Conservation (phyloP, 306 rosid genomes). For the Datisca glomerata region DNA sequence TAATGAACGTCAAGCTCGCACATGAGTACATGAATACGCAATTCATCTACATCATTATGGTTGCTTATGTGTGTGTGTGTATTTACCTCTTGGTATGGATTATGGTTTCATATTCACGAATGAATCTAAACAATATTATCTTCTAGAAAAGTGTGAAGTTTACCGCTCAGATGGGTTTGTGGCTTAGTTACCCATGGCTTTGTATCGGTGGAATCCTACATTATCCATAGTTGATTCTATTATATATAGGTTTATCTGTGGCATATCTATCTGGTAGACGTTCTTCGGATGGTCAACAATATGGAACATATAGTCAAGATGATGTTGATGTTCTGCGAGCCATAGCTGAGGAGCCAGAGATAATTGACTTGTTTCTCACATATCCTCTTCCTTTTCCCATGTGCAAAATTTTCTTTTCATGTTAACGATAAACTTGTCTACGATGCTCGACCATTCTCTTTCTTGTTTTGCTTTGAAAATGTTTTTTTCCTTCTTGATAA, state of each 20-base stretch:
- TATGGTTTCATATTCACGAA: no score
- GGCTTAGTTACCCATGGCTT: no score
- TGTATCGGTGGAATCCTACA: no score
- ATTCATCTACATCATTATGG: no score
- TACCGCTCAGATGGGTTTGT: no score
- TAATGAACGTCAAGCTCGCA: no score
- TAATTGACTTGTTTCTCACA: constrained; percentile 73
- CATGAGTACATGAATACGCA: no score
- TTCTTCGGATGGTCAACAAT: constrained; percentile 42
- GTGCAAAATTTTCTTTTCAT: neutral
- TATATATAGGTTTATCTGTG: constrained; percentile 56
- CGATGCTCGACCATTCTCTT: constrained; percentile 2
- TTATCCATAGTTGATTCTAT: no score
- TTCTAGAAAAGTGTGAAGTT: no score
- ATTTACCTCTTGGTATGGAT: no score
- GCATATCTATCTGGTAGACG: constrained; percentile 73
- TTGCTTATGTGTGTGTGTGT: no score
- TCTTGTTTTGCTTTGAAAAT: constrained; percentile 9
- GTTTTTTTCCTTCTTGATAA: constrained; percentile 13
- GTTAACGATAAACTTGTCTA: constrained; percentile 3
- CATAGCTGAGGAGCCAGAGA: constrained; percentile 84
- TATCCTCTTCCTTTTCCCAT: constrained; percentile 53
- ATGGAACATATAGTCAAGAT: constrained; percentile 69
- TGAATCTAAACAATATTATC: no score
- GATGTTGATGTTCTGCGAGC: constrained; percentile 86